Conservation (phyloP, 768 basidiomycete species). For the Sporobolomyces pararoseus region DNA sequence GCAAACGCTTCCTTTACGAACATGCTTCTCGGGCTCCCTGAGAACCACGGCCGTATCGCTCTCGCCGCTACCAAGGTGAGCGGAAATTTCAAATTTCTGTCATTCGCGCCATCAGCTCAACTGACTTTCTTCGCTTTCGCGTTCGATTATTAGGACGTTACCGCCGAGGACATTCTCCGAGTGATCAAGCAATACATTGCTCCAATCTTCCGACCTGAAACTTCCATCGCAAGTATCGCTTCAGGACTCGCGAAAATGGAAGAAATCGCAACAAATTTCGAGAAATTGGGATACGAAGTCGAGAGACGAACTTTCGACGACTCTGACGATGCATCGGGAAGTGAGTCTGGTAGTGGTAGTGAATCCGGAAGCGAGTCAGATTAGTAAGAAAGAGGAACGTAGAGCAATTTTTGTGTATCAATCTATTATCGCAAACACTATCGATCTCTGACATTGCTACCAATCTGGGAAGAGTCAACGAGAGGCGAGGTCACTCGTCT, state of each 20-base stretch:
- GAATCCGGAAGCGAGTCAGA: conserved; percentile 30
- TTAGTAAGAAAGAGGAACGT: neutral
- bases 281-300: conserved; percentile 69
- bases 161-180: conserved; percentile 68
- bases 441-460: neutral
- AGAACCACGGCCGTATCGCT: conserved; percentile 69
- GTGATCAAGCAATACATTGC: conserved; percentile 71
- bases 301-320: conserved; percentile 65
- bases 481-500: neutral
- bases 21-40: conserved; percentile 76
- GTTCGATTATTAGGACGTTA: conserved; percentile 61
- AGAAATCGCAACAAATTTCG: conserved; percentile 64
- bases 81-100: neutral
- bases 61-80: conserved; percentile 63
- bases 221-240: conserved; percentile 75
- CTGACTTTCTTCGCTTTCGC: neutral
- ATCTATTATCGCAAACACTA: neutral
- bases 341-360: conserved; percentile 40
- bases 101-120: conserved; percentile 1
- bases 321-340: conserved; percentile 38
- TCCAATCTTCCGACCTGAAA: conserved; percentile 72
- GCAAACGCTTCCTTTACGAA: conserved; percentile 79
- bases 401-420: neutral
- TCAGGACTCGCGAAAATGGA: conserved; percentile 76
- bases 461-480: neutral